Conservation (phyloP, 768 basidiomycete species). For the Tephrocybe sp. region DNA sequence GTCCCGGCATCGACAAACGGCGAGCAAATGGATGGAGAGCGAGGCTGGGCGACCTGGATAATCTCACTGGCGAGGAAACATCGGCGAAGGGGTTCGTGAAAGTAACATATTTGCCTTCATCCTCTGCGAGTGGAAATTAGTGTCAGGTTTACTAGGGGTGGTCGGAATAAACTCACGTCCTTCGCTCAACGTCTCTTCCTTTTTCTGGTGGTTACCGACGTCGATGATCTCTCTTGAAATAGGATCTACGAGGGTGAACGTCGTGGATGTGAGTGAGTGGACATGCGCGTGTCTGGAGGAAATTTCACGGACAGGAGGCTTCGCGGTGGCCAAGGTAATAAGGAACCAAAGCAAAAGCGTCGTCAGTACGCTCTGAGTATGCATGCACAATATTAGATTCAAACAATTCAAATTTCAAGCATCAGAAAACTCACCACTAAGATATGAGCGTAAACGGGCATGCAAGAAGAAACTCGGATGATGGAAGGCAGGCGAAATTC, state of each 20-base stretch:
- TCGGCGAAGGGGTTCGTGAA: conserved; percentile 7
- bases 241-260: neutral
- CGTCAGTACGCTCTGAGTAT: neutral
- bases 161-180: neutral
- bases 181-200: neutral
- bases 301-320: conserved; percentile 4
- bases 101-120: neutral
- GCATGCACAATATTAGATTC: neutral
- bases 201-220: neutral
- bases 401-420: neutral
- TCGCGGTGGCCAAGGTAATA: conserved; percentile 2
- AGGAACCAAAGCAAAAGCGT: neutral
- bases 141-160: neutral
- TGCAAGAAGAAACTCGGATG: neutral
- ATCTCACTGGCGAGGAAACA: conserved; percentile 4
- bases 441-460: neutral
- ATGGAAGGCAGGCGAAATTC: neutral
- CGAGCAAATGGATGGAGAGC: conserved; percentile 10
- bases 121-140: no score
- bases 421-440: neutral
- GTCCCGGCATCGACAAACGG: conserved; percentile 6
- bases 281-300: neutral
- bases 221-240: neutral
- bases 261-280: neutral
- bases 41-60: neutral